Percentiles rank a stretch among this genome's conserved stretches.
These are phyloP conservation scores for Heterobasidion parviporum DNA, from an alignment of 1,284 basidiomycete species.

Conservation along the genomic window DNA sequence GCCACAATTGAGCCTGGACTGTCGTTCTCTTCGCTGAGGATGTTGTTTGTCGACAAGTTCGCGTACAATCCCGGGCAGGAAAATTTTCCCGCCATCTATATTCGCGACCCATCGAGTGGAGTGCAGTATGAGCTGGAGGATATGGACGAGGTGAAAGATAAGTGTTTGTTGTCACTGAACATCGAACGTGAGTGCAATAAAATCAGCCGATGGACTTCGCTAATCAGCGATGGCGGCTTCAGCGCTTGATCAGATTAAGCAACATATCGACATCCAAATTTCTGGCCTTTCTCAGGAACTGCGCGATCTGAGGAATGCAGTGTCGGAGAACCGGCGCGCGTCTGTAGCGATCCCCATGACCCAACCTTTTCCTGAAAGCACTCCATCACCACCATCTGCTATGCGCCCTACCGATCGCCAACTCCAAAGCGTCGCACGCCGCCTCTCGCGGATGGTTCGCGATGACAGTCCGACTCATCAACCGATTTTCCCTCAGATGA, in stretches of 20 bases:
- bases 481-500: conserved; percentile 48
- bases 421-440: conserved; percentile 61
- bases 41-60: conserved; percentile 94
- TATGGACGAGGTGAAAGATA: conserved; percentile 87
- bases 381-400: conserved; percentile 35
- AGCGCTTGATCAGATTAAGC: conserved; percentile 98
- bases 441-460: conserved; percentile 56
- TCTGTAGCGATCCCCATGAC: conserved; percentile 26
- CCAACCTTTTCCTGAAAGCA: conserved; percentile 52
- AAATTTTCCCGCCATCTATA: conserved; percentile 94
- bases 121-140: conserved; percentile 96
- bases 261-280: conserved; percentile 92
- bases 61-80: conserved; percentile 90
- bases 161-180: conserved; percentile 83
- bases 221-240: conserved; percentile 4
- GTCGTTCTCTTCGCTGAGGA: conserved; percentile 66
- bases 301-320: conserved; percentile 76
- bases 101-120: conserved; percentile 84
- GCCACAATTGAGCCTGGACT: conserved; percentile 63
- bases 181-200: conserved; percentile 78
- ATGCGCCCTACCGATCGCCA: conserved; percentile 66
- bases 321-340: conserved; percentile 43
- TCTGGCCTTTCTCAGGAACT: conserved; percentile 83
- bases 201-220: background rate
- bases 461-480: conserved; percentile 24